Base-by-base conservation (phyloP, 1,139 yeast species). In the Yamadazyma conglobata region DNA sequence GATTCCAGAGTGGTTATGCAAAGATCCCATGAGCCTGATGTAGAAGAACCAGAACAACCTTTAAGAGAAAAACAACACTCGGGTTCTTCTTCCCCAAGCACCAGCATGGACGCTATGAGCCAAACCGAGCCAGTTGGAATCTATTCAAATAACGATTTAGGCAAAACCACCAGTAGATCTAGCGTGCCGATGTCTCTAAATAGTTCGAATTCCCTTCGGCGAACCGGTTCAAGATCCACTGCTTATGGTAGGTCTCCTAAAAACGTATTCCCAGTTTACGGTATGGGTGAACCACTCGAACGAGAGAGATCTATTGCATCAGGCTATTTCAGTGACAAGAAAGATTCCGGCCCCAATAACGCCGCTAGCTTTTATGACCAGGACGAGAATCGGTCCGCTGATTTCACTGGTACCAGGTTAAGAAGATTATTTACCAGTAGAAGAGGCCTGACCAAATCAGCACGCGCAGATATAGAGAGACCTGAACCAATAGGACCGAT, bases 191-290 rank as follows among this genome's bases (percentile, higher is more conserved):
- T 32, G 3, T 30, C 40, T 2, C n/a, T 24, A 6, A 14, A 24
- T 15, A 27, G 42, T 27, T 13, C 28, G 20, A 28, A 15, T 14
- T 10, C 28, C 2, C 12, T 22, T 5, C 16, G 20, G 22, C 34
- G 44, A 34, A 15, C 32, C 5, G 32, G 27, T 12, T 22, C 56
- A 3, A 22, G 10, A 22, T 7, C 15, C 10, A n/a, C n/a, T n/a
- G n/a, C n/a, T n/a, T 23, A 13, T 23, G 31, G 24, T 3, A 58
- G 78, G 42, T 79, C 88, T 1, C 93, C 91, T 2, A 74, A 72
- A 19, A 85, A 85, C 39, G 88, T 81, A 0, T 83, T 82, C 54
- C 93, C 93, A 0, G 88, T 83, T 1, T 64, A 65, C 42, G 91
- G 86, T 2, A 81, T 82, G 89, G 87, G 84, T 0, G 64, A 63